phyloP scores from a whole-genome alignment of 2,329 filamentous ascomycete species.

The Alternaria incomplexa region DNA sequence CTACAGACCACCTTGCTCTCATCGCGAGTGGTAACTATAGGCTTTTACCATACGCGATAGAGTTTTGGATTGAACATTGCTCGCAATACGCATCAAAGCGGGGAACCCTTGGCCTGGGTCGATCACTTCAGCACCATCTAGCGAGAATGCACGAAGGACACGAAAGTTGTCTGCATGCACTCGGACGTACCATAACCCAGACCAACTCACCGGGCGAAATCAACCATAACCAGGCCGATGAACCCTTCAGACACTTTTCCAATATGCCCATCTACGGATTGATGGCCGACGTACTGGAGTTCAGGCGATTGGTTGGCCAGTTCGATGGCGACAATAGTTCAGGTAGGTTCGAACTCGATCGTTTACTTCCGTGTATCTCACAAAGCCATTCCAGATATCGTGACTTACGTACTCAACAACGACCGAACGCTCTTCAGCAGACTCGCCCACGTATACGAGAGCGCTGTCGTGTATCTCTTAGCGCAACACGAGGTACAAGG shows the following conservation, averaged over 20 bases:
- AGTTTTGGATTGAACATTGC: background rate
- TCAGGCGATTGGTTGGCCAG: too few relatives aligned
- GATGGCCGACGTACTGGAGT: too few relatives aligned
- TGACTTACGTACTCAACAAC: background rate
- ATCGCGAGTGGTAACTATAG: background rate
- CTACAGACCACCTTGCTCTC: background rate
- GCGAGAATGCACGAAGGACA: background rate
- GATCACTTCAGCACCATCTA: background rate
- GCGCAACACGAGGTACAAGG: accelerated
- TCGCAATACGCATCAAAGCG: too few relatives aligned
- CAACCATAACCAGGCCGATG: too few relatives aligned
- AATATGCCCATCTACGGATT: too few relatives aligned
- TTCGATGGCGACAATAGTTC: too few relatives aligned
- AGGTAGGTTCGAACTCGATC: too few relatives aligned
- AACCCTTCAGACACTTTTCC: too few relatives aligned
- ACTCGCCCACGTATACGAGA: background rate
- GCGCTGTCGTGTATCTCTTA: background rate
- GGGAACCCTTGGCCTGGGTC: too few relatives aligned
- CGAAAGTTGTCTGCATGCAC: background rate
- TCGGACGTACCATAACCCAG: too few relatives aligned
- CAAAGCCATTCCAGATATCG: background rate
- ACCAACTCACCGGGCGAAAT: too few relatives aligned
- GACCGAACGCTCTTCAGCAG: background rate
- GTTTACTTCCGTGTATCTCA: too few relatives aligned
- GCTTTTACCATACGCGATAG: background rate